Conservation (phyloP, 179 eudicot species). For the Beta lomatogona region DNA sequence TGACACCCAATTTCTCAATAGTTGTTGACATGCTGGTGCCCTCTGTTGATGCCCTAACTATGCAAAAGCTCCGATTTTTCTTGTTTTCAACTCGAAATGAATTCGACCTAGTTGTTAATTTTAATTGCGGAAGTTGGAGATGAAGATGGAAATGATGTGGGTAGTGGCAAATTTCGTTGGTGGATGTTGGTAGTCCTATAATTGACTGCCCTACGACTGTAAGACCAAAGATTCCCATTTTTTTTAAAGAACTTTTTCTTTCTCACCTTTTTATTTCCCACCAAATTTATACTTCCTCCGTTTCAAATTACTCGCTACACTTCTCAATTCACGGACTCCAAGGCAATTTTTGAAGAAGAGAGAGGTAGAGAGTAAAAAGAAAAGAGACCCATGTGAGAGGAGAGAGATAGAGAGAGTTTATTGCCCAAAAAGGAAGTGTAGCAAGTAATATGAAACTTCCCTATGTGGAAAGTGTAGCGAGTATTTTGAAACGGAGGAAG, state of each 20-base stretch:
- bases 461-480: too few relatives aligned
- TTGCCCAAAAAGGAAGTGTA: too few relatives aligned
- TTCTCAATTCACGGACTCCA: too few relatives aligned
- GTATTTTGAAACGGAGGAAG: too few relatives aligned
- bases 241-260: neutral
- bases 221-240: constrained; percentile 29
- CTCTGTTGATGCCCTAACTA: constrained; percentile 29
- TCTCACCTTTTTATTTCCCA: neutral
- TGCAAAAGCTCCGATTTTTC: constrained; percentile 22
- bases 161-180: constrained; percentile 9
- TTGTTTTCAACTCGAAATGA: neutral
- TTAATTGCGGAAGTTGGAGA: neutral
- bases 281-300: too few relatives aligned
- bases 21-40: constrained; percentile 29
- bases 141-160: constrained; percentile 6
- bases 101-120: constrained; percentile 19
- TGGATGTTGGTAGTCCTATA: constrained; percentile 15
- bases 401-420: too few relatives aligned
- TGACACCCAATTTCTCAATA: constrained; percentile 57
- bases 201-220: constrained; percentile 21
- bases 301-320: too few relatives aligned
- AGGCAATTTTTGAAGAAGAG: too few relatives aligned
- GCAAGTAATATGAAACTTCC: too few relatives aligned
- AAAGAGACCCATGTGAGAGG: too few relatives aligned
- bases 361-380: too few relatives aligned